Conservation (phyloP, 208 protist species). For the Crithidia sp. region DNA sequence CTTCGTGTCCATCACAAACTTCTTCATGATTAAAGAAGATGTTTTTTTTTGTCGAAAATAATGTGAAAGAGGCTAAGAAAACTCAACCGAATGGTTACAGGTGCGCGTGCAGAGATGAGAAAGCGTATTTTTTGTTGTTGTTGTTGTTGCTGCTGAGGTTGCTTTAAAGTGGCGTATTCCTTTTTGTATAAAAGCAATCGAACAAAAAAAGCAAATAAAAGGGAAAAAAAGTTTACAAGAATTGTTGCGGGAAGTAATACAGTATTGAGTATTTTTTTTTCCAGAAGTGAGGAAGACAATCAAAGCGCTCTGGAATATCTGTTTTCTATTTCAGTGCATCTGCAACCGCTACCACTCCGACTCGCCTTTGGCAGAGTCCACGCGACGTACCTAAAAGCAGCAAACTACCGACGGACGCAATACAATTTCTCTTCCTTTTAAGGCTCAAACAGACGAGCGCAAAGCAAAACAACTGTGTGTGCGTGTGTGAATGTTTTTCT, state of each 20-base stretch:
- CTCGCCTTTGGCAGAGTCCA: too few relatives aligned
- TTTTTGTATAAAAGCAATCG: too few relatives aligned
- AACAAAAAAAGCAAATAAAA: neutral
- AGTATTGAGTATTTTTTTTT: neutral
- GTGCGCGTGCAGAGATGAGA: neutral
- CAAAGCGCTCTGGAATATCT: too few relatives aligned
- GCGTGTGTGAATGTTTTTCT: neutral
- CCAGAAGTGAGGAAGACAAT: neutral
- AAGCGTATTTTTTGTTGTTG: neutral
- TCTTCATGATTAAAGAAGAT: constrained; percentile 41
- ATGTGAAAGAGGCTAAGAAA: neutral
- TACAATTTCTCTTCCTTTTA: too few relatives aligned
- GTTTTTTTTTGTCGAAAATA: neutral
- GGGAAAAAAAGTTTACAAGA: neutral
- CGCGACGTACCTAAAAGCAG: too few relatives aligned
- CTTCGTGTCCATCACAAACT: constrained; percentile 52
- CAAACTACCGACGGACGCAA: too few relatives aligned
- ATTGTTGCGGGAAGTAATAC: neutral
- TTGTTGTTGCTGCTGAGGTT: neutral
- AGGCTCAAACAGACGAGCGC: too few relatives aligned
- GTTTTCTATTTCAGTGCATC: too few relatives aligned
- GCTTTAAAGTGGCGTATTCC: too few relatives aligned
- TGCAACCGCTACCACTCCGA: too few relatives aligned
- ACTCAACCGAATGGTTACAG: neutral
- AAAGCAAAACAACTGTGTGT: too few relatives aligned